These are phyloP conservation scores for Geranium incanum DNA, from an alignment of 441 rosid species.

Conservation along the genomic window DNA sequence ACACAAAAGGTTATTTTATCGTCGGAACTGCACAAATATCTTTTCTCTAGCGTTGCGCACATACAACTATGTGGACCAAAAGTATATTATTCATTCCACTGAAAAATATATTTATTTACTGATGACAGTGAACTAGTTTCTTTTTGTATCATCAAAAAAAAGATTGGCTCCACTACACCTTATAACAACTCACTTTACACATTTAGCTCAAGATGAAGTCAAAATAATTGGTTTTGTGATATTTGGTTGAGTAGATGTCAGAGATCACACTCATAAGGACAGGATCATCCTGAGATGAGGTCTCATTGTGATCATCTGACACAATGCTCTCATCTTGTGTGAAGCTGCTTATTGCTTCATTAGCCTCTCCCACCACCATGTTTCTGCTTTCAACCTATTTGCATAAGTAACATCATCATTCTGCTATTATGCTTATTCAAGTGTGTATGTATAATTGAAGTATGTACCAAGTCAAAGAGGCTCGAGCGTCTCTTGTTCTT, in stretches of 20 bases:
- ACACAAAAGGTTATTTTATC: too few species aligned
- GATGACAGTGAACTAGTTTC: too few species aligned
- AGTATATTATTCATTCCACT: too few species aligned
- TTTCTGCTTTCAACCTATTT: constrained; percentile 19
- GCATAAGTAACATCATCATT: too few species aligned
- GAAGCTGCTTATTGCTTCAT: not conserved
- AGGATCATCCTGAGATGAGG: not conserved
- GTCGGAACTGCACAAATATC: too few species aligned
- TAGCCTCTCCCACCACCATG: not conserved
- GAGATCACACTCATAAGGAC: constrained; percentile 33
- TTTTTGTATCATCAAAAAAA: too few species aligned
- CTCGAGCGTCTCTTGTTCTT: constrained; percentile 79
- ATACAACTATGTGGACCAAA: too few species aligned
- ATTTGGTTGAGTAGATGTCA: constrained; percentile 11
- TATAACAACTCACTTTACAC: not conserved
- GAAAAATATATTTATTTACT: too few species aligned
- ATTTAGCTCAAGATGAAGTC: not conserved
- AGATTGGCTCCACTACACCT: too few species aligned
- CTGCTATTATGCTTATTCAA: too few species aligned
- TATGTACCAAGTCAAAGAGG: constrained; percentile 63
- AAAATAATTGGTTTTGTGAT: not conserved
- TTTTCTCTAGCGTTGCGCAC: too few species aligned
- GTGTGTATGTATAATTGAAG: not conserved
- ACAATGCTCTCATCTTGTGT: constrained; percentile 10
- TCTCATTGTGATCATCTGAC: constrained; percentile 11